Percentiles rank a stretch among this genome's conserved stretches.
These are phyloP conservation scores for Piloderma croceum DNA, from an alignment of 768 basidiomycete species.

Conservation along the genomic window DNA sequence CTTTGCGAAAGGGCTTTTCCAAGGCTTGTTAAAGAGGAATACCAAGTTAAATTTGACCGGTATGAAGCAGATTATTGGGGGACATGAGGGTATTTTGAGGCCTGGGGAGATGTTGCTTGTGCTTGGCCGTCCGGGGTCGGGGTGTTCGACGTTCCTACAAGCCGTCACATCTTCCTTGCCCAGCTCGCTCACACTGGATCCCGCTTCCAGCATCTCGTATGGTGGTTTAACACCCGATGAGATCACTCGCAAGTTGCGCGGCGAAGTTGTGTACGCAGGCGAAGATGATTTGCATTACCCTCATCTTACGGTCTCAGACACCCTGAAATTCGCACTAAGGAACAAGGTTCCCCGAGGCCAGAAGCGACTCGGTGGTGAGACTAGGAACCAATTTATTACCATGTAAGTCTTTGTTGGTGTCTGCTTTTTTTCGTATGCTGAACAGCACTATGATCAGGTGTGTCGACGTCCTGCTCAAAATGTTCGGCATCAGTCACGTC, in stretches of 20 bases:
- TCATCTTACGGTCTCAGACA: slow-evolving; percentile 44
- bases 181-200: slow-evolving; percentile 58
- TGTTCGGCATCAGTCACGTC: slow-evolving; percentile 58
- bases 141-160: slow-evolving; percentile 47
- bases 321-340: slow-evolving; percentile 47
- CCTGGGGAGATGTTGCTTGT: slow-evolving; percentile 66
- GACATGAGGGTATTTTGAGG: slow-evolving; percentile 58
- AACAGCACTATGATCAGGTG: no score
- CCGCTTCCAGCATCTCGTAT: slow-evolving; percentile 29
- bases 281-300: slow-evolving; percentile 46
- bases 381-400: no score
- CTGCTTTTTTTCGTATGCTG: no score
- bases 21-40: no score
- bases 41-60: slow-evolving; percentile 49
- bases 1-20: no score
- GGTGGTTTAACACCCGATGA: slow-evolving; percentile 37
- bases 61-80: slow-evolving; percentile 47
- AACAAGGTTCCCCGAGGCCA: slow-evolving; percentile 30
- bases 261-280: slow-evolving; percentile 39
- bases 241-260: slow-evolving; percentile 41
- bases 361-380: slow-evolving; percentile 29
- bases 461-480: slow-evolving; percentile 29
- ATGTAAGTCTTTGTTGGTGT: no score
- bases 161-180: slow-evolving; percentile 36
- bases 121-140: slow-evolving; percentile 7